Evolutionary conservation across 495 filamentous ascomycete species (phyloP), one percentile per base, ranked within the genome.

Genomic region (Tuber calosporum): DNA sequence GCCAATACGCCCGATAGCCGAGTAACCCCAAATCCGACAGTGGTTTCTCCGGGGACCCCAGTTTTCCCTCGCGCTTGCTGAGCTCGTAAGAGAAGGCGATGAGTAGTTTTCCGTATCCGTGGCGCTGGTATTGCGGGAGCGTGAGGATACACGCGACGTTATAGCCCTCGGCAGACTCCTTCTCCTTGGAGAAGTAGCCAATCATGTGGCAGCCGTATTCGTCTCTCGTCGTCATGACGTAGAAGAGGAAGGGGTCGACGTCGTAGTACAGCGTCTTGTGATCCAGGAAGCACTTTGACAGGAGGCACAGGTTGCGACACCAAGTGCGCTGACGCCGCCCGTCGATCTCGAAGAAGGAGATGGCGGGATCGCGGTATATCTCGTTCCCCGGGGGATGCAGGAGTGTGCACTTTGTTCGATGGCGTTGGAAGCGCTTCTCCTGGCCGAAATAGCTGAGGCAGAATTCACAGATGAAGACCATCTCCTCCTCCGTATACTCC

Each of bases 181-280:
- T 99, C 84, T 99, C 95, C 82, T 99, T 99, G 77, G 91, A 94
- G 83, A 99, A 99, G 82, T 97, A 99, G 71, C 95, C 95, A 69
- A 98, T 92, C 0, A 99, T 86, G 81, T 98, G 95, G 81, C 90
- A 94, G 15, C 95, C 95, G 69, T 90, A 90, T 67, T 92, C 90
- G 74, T 92, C 91, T 71, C 93, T 88, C 20, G 89, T 91, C 70
- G 89, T 91, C 95, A 99, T 99, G 87, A 94, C 94, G 84, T 99
- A 99, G 86, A 98, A 99, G 15, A 98, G 85, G 83, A 99, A 99
- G 13, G 95, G 95, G 80, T 99, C 95, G 70, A 99, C 95, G 79
- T 99, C 95, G 84, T 98, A 99, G 86, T 97, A 99, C n/a, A 99
- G 90, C 11, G 95, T 98, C 83, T 99, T 99, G 85, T 98, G 95